Conservation (phyloP, 192 early-diverging fungal species). For the Mortierella hygrophila region DNA sequence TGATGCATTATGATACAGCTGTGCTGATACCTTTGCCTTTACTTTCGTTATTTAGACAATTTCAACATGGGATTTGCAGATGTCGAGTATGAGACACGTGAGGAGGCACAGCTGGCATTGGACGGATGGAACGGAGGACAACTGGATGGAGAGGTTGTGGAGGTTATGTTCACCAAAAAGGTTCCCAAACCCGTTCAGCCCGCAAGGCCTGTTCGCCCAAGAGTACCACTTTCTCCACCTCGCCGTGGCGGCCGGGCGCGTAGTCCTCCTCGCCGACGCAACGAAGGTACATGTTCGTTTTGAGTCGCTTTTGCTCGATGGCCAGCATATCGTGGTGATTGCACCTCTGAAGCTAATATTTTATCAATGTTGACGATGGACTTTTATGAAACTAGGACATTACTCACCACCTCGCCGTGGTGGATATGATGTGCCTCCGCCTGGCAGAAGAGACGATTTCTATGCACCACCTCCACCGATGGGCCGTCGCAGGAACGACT, state of each 20-base stretch:
- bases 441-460: conserved; percentile 25
- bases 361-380: background rate
- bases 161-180: conserved; percentile 35
- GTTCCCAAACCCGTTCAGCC: conserved; percentile 4
- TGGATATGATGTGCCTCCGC: conserved; percentile 11
- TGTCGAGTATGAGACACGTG: conserved; percentile 46
- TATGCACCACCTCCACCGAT: conserved; percentile 33
- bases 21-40: background rate
- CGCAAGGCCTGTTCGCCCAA: conserved; percentile 11
- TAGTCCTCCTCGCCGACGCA: conserved; percentile 43
- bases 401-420: conserved; percentile 39
- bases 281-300: conserved; percentile 20
- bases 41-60: conserved; percentile 14
- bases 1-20: background rate
- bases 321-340: background rate
- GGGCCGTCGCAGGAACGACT: conserved; percentile 26
- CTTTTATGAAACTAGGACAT: conserved; percentile 23
- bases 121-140: conserved; percentile 53
- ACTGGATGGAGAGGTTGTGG: conserved; percentile 46
- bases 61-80: conserved; percentile 52
- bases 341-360: background rate
- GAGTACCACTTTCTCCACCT: conserved; percentile 25
- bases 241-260: conserved; percentile 21
- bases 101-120: conserved; percentile 34
- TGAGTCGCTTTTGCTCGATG: background rate